Evolutionary conservation across 257 asterid genomes (phyloP), one percentile per base, ranked within the genome.

Genomic region (Coffea eugenioides): DNA sequence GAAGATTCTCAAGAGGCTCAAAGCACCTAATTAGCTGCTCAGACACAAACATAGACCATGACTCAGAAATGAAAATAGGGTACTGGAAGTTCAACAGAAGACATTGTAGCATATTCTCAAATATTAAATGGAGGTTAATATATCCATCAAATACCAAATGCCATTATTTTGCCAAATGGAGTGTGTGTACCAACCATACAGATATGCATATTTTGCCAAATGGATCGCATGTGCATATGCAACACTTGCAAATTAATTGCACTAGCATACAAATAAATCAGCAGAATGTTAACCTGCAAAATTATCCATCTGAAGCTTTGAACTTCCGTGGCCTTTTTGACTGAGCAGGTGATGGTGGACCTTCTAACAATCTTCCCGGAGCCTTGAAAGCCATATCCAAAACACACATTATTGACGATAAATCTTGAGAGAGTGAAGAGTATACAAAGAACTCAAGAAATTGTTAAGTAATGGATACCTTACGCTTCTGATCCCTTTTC

Each of bases 401-500:
- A 8, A 59, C 25, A 71, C 14, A 61, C 46, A 65, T 43, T 31
- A 31, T 45, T 56, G 20, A 86, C 36, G 56, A 16, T 52, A 51
- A 1, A 73, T 73, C 65, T 73, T 31, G 34, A 61, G 64, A 69
- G 25, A 67, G 61, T 3, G 41, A 46, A 41, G 57, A 27, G 20
- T 36, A 46, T 39, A 5, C n/a, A 36, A 72, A 66, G 18, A 70
- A 39, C 23, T 11, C 21, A 45, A 23, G 18, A 27, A 27, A 25
- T 31, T 20, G 76, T 59, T 8, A 7, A 59, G 49, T 27, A 3
- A 45, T 75, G 59, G 34, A 39, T 90, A 90, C 98, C 97, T 94
- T 94, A 81, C 97, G 97, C 86, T 90, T 94, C 81, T 92, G 97
- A 54, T 92, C 97, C 85, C 88, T 89, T 90, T 94, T 94, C 85